Evolutionary conservation across 75 land plant genomes (phyloP).

Genomic region (Larix kaempferi): DNA sequence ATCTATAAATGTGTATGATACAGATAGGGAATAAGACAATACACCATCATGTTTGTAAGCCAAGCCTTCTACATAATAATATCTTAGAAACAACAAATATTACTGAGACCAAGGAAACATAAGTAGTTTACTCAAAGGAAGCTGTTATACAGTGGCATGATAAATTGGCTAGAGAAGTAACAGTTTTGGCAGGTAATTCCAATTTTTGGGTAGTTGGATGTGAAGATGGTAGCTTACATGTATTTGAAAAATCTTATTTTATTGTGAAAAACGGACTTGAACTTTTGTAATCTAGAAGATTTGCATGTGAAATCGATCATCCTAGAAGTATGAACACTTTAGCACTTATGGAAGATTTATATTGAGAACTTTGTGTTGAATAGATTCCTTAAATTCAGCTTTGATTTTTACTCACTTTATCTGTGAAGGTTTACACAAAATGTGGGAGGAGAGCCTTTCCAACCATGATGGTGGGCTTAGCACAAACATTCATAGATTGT

Average conservation of each 20-base stretch:
- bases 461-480: too few species aligned
- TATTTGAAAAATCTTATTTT: conserved; percentile 7
- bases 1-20: conserved; percentile 58
- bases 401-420: background rate
- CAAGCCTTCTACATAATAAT: conserved; percentile 45
- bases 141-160: conserved; percentile 76
- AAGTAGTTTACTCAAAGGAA: conserved; percentile 65
- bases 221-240: conserved; percentile 84
- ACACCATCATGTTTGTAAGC: conserved; percentile 77
- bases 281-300: too few species aligned
- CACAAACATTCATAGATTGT: too few species aligned
- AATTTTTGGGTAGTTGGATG: conserved; percentile 82
- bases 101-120: conserved; percentile 53
- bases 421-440: conserved; percentile 80
- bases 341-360: too few species aligned
- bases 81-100: conserved; percentile 35
- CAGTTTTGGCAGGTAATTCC: conserved; percentile 72
- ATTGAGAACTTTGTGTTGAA: too few species aligned
- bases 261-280: too few species aligned
- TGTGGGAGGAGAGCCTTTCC: conserved; percentile 93
- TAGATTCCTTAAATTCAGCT: too few species aligned
- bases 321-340: too few species aligned
- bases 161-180: conserved; percentile 67
- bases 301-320: too few species aligned
- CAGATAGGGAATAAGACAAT: conserved; percentile 45